A percentile compares a stretch with the other conserved stretches of the same genome.
These are phyloP conservation scores for Cadophora sp. DNA, from an alignment of 2,329 filamentous ascomycete genomes.

Conservation along the genomic window DNA sequence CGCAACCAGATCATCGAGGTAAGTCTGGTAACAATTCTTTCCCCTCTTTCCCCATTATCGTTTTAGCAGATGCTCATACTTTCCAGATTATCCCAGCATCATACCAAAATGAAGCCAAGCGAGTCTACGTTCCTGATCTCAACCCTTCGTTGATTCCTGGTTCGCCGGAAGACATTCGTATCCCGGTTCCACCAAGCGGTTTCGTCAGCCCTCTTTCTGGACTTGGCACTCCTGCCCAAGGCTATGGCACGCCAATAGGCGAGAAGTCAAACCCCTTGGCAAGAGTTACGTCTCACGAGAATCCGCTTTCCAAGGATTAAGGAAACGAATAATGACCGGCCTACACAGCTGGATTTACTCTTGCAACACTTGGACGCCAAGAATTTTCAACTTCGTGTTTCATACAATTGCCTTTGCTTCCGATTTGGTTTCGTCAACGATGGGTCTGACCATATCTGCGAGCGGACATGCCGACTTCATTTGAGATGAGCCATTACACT, in stretches of 20 bases:
- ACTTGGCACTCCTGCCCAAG: conserved; percentile 35
- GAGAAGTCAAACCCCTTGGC: conserved; percentile 18
- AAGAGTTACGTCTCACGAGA: conserved; percentile 18
- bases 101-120: conserved; percentile 94
- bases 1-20: conserved; percentile 96
- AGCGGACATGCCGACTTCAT: not conserved
- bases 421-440: not conserved
- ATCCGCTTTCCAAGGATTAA: conserved; percentile 25
- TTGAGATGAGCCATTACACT: not conserved
- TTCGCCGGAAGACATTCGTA: conserved; percentile 82
- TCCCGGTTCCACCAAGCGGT: conserved; percentile 71
- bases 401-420: not conserved
- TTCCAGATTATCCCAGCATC: conserved; percentile 85
- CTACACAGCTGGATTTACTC: not conserved
- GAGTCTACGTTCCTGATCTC: conserved; percentile 81
- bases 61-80: conserved; percentile 11
- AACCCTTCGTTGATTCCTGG: conserved; percentile 70
- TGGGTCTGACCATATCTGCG: conserved; percentile 4
- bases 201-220: conserved; percentile 43
- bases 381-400: not conserved
- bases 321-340: not conserved
- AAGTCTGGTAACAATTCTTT: conserved; percentile 33
- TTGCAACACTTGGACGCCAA: not conserved
- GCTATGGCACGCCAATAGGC: conserved; percentile 11
- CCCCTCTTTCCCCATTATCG: not conserved